These are phyloP conservation scores for Gypsophila paniculata DNA, from an alignment of 179 eudicot genomes.

Conservation along the genomic window DNA sequence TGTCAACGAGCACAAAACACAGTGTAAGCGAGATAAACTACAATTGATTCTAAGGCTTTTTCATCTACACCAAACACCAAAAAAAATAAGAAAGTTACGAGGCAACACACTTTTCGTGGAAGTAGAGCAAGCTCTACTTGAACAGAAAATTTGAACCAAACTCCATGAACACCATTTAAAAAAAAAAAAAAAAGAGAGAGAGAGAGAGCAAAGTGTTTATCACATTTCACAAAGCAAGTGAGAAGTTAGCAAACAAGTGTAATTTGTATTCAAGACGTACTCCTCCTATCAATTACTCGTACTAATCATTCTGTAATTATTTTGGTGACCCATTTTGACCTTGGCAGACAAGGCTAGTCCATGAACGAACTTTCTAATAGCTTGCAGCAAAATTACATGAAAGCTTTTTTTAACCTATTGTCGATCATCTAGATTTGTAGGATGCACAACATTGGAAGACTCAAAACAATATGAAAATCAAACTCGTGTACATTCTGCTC, in stretches of 20 bases:
- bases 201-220: neutral
- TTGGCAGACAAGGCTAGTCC: neutral
- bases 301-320: neutral
- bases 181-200: neutral
- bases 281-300: too few relatives aligned
- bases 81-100: neutral
- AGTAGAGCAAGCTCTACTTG: neutral
- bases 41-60: neutral
- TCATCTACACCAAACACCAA: conserved; percentile 6
- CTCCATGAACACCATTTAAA: neutral
- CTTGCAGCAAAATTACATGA: neutral
- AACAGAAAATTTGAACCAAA: neutral
- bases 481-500: neutral
- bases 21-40: too few relatives aligned
- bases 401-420: neutral
- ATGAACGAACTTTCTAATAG: neutral
- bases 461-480: neutral
- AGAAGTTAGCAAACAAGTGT: neutral
- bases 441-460: neutral
- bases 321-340: neutral
- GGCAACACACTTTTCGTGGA: neutral
- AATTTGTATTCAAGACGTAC: neutral
- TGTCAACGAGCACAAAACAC: neutral
- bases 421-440: too few relatives aligned
- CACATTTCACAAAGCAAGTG: neutral